Percentiles rank a stretch among this genome's conserved stretches.
Evolutionary conservation across 208 protist genomes (phyloP).

Genomic region (Trypanosoma brucei): DNA sequence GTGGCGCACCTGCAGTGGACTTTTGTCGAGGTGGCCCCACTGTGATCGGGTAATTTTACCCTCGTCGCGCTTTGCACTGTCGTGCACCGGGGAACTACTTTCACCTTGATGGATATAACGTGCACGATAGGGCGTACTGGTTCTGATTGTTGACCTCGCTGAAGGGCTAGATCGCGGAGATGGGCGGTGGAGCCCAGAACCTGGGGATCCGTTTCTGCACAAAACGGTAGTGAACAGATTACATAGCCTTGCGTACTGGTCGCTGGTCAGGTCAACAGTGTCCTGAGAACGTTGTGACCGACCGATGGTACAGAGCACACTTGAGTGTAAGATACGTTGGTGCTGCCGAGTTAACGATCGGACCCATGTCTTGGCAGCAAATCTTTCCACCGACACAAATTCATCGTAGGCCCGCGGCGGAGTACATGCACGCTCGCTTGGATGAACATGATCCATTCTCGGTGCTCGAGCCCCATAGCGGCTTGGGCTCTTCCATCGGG

Average conservation of each 20-base stretch:
- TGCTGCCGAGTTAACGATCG: background rate
- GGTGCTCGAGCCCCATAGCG: background rate
- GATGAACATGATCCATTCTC: background rate
- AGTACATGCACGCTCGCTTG: background rate
- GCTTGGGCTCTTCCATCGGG: background rate
- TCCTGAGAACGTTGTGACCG: background rate
- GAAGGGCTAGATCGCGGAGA: too few relatives aligned
- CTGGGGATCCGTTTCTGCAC: too few relatives aligned
- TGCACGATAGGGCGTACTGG: too few relatives aligned
- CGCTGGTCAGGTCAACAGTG: slow-evolving; percentile 1
- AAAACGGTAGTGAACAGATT: background rate
- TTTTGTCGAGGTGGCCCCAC: too few relatives aligned
- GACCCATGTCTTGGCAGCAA: background rate
- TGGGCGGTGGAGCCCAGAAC: too few relatives aligned
- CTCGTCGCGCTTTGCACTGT: too few relatives aligned
- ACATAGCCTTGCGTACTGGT: background rate
- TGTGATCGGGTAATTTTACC: too few relatives aligned
- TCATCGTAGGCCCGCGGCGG: background rate
- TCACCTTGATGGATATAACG: too few relatives aligned
- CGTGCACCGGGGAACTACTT: too few relatives aligned
- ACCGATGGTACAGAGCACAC: slow-evolving; percentile 10
- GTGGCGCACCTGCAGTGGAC: too few relatives aligned
- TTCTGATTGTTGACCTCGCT: too few relatives aligned
- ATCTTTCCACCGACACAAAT: background rate
- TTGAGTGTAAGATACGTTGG: slow-evolving; percentile 7